These are phyloP conservation scores for Hirschfeldia incana DNA, from an alignment of 345 rosid genomes.

Conservation along the genomic window DNA sequence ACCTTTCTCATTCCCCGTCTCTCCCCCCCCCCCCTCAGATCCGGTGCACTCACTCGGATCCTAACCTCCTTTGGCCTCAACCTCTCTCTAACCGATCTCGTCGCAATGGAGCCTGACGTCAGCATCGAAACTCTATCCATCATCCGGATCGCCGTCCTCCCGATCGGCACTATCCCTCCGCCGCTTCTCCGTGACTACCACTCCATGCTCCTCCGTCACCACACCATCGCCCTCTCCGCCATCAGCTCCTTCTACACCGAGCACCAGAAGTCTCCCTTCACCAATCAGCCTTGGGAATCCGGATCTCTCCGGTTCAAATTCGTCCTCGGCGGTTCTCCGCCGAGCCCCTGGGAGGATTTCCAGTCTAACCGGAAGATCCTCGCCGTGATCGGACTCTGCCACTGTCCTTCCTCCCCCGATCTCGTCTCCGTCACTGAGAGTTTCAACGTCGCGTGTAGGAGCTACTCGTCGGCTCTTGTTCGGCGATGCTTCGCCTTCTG, in stretches of 20 bases:
- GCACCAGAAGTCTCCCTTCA: conserved; percentile 97
- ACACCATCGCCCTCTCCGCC: conserved; percentile 73
- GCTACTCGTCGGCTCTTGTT: conserved; percentile 74
- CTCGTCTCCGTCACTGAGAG: conserved; percentile 63
- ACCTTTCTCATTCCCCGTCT: conserved; percentile 21
- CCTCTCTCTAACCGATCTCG: conserved; percentile 30
- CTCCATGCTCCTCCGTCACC: conserved; percentile 79
- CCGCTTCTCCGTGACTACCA: conserved; percentile 73
- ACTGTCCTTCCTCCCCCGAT: conserved; percentile 91
- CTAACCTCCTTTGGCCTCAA: too few relatives aligned
- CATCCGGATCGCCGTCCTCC: conserved; percentile 91
- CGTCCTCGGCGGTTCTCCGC: conserved; percentile 89
- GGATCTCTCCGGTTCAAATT: conserved; percentile 90
- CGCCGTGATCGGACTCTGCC: conserved; percentile 88
- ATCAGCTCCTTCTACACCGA: conserved; percentile 95
- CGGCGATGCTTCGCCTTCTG: conserved; percentile 91
- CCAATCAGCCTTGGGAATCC: conserved; percentile 91
- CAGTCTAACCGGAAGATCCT: conserved; percentile 93
- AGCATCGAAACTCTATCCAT: conserved; percentile 85
- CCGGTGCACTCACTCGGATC: conserved; percentile 29
- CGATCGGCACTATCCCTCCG: conserved; percentile 75
- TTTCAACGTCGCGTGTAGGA: conserved; percentile 57
- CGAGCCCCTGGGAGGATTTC: conserved; percentile 99
- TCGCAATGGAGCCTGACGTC: conserved; percentile 91
- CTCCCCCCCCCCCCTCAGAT: conserved; percentile 5